Conservation (phyloP, 129 eudicot species). For the Escallonia herrerae region DNA sequence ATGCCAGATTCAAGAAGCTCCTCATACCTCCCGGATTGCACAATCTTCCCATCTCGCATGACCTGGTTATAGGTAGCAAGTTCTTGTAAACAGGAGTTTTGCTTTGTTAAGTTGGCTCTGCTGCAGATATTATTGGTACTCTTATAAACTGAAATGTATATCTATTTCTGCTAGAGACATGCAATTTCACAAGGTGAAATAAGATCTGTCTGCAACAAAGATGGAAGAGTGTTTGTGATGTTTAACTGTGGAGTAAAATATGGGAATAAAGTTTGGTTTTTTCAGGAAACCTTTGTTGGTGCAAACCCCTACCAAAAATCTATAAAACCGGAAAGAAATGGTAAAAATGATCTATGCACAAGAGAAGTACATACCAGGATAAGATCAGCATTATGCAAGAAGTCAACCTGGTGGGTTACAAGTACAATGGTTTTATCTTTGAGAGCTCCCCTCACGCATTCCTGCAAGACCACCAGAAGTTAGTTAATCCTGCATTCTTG, state of each 20-base stretch:
- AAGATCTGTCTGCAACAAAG: no score
- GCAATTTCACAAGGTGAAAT: neutral
- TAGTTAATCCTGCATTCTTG: neutral
- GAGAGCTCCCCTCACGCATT: constrained; percentile 72
- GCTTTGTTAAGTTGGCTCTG: neutral
- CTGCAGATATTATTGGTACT: neutral
- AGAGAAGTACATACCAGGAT: constrained; percentile 50
- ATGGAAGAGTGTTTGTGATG: no score
- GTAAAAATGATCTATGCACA: neutral
- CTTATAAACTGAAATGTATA: no score
- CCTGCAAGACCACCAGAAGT: constrained; percentile 32
- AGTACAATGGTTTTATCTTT: constrained; percentile 70
- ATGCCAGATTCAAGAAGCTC: constrained; percentile 43
- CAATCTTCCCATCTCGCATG: constrained; percentile 67
- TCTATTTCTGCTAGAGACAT: neutral
- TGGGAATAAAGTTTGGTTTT: no score
- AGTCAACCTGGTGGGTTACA: constrained; percentile 94
- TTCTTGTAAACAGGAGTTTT: no score
- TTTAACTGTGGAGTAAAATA: no score
- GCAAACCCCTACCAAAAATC: no score
- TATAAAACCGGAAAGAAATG: neutral
- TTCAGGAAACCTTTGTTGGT: no score
- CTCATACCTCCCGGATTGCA: constrained; percentile 65
- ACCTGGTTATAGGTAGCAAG: constrained; percentile 29
- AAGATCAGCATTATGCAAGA: constrained; percentile 68